Evolutionary conservation across 1,284 basidiomycete genomes (phyloP).

Genomic region (Pseudomicrostroma phylloplanum): DNA sequence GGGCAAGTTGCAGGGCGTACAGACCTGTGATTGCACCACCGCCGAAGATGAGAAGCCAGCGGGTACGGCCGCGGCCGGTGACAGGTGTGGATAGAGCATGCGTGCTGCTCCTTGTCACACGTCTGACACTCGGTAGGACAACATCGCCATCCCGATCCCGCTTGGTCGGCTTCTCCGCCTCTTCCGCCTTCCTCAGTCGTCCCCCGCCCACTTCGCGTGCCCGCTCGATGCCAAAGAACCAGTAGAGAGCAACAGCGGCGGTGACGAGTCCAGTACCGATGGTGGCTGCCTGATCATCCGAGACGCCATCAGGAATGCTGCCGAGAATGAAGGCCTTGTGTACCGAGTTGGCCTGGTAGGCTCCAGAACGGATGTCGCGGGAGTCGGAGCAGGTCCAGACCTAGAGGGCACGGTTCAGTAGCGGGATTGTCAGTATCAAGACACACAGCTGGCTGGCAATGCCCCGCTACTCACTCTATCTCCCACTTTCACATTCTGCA

Average conservation of each 20-base stretch:
- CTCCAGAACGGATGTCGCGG: slow-evolving; percentile 28
- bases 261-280: slow-evolving; percentile 49
- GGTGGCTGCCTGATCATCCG: slow-evolving; percentile 32
- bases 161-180: not conserved
- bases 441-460: slow-evolving; percentile 21
- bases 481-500: slow-evolving; percentile 53
- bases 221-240: slow-evolving; percentile 27
- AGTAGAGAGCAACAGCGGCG: slow-evolving; percentile 32
- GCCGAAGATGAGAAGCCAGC: slow-evolving; percentile 37
- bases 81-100: no score
- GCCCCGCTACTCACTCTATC: slow-evolving; percentile 40
- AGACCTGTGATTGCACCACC: slow-evolving; percentile 42
- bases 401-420: not conserved
- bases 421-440: not conserved
- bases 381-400: slow-evolving; percentile 45
- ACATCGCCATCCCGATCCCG: slow-evolving; percentile 5
- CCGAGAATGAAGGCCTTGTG: slow-evolving; percentile 27
- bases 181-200: slow-evolving; percentile 3
- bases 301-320: slow-evolving; percentile 16
- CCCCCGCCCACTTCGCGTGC: slow-evolving; percentile 10
- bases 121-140: not conserved
- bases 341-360: slow-evolving; percentile 30
- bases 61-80: not conserved
- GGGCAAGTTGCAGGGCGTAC: slow-evolving; percentile 32
- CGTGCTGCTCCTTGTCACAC: not conserved